phyloP scores from a whole-genome alignment of 768 basidiomycete genomes.

The Pleurotus tuoliensis region DNA sequence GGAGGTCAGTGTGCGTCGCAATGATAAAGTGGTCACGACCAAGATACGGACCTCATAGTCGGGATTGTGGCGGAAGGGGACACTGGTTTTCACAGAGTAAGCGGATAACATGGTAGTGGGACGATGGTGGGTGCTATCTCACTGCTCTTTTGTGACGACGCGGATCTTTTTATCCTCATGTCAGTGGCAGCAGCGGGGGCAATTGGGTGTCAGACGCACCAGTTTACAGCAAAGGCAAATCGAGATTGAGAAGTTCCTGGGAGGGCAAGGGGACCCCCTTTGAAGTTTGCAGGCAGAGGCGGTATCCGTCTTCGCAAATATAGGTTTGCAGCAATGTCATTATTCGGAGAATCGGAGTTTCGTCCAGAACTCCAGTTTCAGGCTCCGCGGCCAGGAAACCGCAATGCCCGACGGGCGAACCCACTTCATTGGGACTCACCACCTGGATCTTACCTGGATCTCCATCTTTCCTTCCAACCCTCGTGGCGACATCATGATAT shows the following conservation, averaged over 20 bases:
- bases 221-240: not conserved
- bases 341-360: slow-evolving; percentile 1
- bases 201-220: not conserved
- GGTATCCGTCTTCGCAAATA: not conserved
- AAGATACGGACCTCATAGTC: slow-evolving; percentile 5
- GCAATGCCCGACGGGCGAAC: too few relatives aligned
- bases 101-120: slow-evolving; percentile 2
- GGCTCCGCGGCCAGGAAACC: not conserved
- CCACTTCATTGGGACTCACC: not conserved
- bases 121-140: not conserved
- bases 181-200: not conserved
- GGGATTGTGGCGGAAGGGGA: not conserved
- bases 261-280: not conserved
- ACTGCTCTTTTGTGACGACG: not conserved
- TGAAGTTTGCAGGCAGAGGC: not conserved
- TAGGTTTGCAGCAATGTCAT: not conserved
- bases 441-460: slow-evolving; percentile 6
- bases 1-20: slow-evolving; percentile 12
- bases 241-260: not conserved
- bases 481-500: not conserved
- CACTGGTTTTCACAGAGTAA: not conserved
- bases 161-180: not conserved
- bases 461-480: not conserved
- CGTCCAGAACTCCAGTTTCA: not conserved
- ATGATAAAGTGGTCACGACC: slow-evolving; percentile 1